Percentiles rank a stretch among this genome's conserved stretches.
Evolutionary conservation across 1,284 basidiomycete genomes (phyloP).

Genomic region (Inonotus hispidus): DNA sequence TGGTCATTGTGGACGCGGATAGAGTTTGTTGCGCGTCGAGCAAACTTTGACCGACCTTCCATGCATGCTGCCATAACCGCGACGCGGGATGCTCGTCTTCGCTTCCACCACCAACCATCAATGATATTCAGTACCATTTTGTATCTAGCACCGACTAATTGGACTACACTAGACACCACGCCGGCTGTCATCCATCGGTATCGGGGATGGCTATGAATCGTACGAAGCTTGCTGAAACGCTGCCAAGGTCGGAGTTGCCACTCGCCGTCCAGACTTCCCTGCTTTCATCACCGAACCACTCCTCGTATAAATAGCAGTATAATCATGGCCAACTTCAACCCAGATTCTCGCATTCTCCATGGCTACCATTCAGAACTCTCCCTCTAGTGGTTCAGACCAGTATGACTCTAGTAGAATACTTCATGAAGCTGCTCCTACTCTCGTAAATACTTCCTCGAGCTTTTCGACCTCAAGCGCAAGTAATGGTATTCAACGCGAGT

Average conservation of each 20-base stretch:
- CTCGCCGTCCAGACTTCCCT: neutral
- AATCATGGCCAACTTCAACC: neutral
- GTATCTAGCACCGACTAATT: neutral
- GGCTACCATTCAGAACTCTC: slow-evolving; percentile 4
- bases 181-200: neutral
- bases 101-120: neutral
- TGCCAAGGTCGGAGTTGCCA: neutral
- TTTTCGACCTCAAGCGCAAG: neutral
- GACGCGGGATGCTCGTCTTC: neutral
- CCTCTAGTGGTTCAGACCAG: neutral
- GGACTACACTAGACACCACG: neutral
- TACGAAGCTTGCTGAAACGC: neutral
- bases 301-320: neutral
- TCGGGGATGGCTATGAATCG: neutral
- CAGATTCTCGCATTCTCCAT: neutral
- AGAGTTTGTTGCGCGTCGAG: neutral
- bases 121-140: neutral
- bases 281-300: neutral
- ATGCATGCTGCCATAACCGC: neutral
- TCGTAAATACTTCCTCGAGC: neutral
- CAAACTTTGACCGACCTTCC: neutral
- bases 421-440: slow-evolving; percentile 8
- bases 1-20: slow-evolving; percentile 25
- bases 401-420: neutral
- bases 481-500: neutral